Evolutionary conservation across 495 filamentous ascomycete species (phyloP), one percentile per base, ranked within the genome.

Genomic region (Podospora fimiseda): DNA sequence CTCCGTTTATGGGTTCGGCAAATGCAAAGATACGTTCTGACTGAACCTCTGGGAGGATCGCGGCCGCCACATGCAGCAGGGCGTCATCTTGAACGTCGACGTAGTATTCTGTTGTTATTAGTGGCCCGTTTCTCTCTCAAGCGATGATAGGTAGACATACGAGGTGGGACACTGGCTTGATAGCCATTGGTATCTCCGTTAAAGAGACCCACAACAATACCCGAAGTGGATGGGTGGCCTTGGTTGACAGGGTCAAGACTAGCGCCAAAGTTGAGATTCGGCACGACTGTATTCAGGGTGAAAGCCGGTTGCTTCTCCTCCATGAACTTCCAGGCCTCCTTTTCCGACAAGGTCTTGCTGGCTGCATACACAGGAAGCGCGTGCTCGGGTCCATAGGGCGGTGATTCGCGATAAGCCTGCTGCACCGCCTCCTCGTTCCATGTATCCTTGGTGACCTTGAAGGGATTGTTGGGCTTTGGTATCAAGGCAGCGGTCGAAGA

Each of bases 311-410:
- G 67, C 15, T 80, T 52, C 33, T 77, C 68, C 47, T 69, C 50
- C 2, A 78, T 52, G 64, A 78, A 83, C 43, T 70, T 68, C 75
- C 76, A 82, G 0, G 70, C 53, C 13, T 61, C 71, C 30, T 68
- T 68, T 59, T 84, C 80, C 4, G 66, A 70, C 56, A 73, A 63
- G 2, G 66, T 72, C 60, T 85, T 84, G 51, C 73, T 74, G 0
- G 77, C 75, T 6, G 61, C 56, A 51, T 85, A 80, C 2, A 79
- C 69, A 22, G 51, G 33, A 38, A 43, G 53, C 2, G 44, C 54
- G 19, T 60, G 52, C 11, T 56, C 52, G 7, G 54, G 53, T n/a
- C 57, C 51, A 48, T 72, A 71, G 0, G 61, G 65, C n/a, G 73
- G 58, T 3, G 69, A 61, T 5, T 6, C 27, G 2, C 60, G 67